Evolutionary conservation across 257 asterid genomes (phyloP).

Genomic region (Penstemon davidsonii): DNA sequence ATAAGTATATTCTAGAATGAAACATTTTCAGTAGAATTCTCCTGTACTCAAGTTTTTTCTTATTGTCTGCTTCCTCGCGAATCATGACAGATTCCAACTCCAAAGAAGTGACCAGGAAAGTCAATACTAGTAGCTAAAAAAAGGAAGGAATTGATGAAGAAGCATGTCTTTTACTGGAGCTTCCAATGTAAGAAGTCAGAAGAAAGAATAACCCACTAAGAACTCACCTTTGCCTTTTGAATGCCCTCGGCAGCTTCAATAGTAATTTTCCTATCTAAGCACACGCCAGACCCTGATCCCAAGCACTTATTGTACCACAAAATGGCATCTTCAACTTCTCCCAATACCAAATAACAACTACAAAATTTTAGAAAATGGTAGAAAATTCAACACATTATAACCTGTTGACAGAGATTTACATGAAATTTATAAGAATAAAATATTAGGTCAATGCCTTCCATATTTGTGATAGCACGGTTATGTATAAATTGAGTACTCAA

Average conservation of each 20-base stretch:
- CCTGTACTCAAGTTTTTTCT: not conserved
- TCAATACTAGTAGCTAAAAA: not conserved
- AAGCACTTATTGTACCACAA: slow-evolving; percentile 58
- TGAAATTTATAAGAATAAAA: not conserved
- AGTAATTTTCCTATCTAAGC: slow-evolving; percentile 79
- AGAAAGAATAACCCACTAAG: slow-evolving; percentile 12
- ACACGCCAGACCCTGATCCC: slow-evolving; percentile 48
- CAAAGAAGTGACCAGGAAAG: not conserved
- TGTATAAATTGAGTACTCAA: slow-evolving; percentile 7
- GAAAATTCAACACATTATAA: slow-evolving; percentile 4
- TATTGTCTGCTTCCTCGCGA: not conserved
- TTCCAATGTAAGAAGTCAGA: slow-evolving; percentile 1
- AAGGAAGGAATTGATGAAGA: not conserved
- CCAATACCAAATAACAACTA: slow-evolving; percentile 83
- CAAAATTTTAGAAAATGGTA: slow-evolving; percentile 24
- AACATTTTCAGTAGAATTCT: not conserved
- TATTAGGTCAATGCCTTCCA: not conserved
- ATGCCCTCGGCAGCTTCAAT: slow-evolving; percentile 89
- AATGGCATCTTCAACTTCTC: slow-evolving; percentile 77
- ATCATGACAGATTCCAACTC: not conserved
- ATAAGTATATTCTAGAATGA: not conserved
- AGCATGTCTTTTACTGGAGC: not conserved
- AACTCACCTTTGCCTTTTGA: slow-evolving; percentile 76
- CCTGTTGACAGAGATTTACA: slow-evolving; percentile 6
- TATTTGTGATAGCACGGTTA: not conserved